phyloP scores from a whole-genome alignment of 2,329 filamentous ascomycete genomes.

The Aspergillus vadensis region DNA sequence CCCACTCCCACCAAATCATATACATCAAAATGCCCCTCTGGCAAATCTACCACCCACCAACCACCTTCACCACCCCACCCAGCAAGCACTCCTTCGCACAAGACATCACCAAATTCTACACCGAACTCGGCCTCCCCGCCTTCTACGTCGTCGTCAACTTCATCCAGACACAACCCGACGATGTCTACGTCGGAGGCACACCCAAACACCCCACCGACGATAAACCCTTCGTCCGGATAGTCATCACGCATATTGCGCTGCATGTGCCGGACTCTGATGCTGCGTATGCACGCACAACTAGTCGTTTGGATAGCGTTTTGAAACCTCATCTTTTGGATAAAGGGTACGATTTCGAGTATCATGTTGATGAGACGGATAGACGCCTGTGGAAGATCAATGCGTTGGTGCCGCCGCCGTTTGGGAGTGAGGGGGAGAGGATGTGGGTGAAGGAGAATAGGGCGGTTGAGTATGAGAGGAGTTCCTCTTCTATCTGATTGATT shows the following conservation, averaged over 20 bases:
- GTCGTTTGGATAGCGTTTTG: conserved; percentile 16
- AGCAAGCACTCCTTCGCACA: conserved; percentile 22
- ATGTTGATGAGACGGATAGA: conserved; percentile 24
- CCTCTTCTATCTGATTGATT: background rate
- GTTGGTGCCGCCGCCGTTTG: conserved; percentile 21
- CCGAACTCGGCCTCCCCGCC: conserved; percentile 24
- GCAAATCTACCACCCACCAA: conserved; percentile 22
- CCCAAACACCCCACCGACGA: background rate
- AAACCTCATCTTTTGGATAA: conserved; percentile 21
- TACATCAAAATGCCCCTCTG: conserved; percentile 12
- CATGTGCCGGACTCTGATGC: conserved; percentile 12
- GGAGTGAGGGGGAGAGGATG: conserved; percentile 8
- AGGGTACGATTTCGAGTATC: conserved; percentile 27
- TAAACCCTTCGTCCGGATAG: conserved; percentile 22
- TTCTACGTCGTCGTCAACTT: conserved; percentile 36
- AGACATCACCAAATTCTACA: conserved; percentile 31
- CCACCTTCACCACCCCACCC: conserved; percentile 10
- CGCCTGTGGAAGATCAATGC: conserved; percentile 29
- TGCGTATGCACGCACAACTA: conserved; percentile 2
- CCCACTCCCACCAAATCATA: too few species aligned
- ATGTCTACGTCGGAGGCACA: conserved; percentile 15
- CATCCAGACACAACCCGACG: conserved; percentile 12
- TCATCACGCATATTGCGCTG: conserved; percentile 24
- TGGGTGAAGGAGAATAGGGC: conserved; percentile 3
- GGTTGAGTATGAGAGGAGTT: background rate